Conservation (phyloP, 768 basidiomycete species). For the Terana coerulea region DNA sequence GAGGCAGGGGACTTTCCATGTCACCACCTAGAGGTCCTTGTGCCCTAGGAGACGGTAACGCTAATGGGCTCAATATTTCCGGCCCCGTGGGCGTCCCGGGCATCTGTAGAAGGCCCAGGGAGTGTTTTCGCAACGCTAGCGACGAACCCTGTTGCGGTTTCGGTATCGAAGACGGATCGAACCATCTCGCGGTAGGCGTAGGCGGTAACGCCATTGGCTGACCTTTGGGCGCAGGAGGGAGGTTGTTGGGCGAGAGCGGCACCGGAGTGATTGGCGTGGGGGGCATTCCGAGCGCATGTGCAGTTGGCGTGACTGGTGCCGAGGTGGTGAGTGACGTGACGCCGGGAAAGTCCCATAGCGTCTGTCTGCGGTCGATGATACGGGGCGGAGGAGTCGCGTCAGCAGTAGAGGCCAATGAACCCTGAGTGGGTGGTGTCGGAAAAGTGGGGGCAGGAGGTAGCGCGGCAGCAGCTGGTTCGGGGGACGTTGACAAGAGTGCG, state of each 20-base stretch:
- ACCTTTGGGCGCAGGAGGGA: constrained; percentile 23
- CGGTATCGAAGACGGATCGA: constrained; percentile 17
- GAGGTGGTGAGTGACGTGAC: constrained; percentile 14
- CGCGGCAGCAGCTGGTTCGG: constrained; percentile 1
- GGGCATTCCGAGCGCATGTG: constrained; percentile 10
- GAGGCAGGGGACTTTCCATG: neutral
- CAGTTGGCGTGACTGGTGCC: neutral
- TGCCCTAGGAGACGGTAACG: constrained; percentile 10
- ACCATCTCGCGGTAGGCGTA: constrained; percentile 28
- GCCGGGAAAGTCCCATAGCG: constrained; percentile 24
- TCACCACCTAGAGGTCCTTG: neutral
- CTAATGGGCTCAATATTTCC: constrained; percentile 27
- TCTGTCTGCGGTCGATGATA: constrained; percentile 20
- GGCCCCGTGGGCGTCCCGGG: constrained; percentile 9
- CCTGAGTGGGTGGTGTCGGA: neutral
- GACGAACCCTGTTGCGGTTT: constrained; percentile 7
- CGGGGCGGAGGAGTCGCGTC: constrained; percentile 1
- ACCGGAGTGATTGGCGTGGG: constrained; percentile 4
- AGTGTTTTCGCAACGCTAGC: constrained; percentile 16
- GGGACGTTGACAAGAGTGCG: neutral
- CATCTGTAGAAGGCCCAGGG: constrained; percentile 21
- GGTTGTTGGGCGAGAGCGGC: constrained; percentile 17
- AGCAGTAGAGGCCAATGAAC: too few relatives aligned
- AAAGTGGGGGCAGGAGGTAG: neutral
- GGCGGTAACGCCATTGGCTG: constrained; percentile 27